Percentiles rank a stretch among this genome's conserved stretches.
These are phyloP conservation scores for Starmerella vitae DNA, from an alignment of 805 yeast genomes.

Conservation along the genomic window DNA sequence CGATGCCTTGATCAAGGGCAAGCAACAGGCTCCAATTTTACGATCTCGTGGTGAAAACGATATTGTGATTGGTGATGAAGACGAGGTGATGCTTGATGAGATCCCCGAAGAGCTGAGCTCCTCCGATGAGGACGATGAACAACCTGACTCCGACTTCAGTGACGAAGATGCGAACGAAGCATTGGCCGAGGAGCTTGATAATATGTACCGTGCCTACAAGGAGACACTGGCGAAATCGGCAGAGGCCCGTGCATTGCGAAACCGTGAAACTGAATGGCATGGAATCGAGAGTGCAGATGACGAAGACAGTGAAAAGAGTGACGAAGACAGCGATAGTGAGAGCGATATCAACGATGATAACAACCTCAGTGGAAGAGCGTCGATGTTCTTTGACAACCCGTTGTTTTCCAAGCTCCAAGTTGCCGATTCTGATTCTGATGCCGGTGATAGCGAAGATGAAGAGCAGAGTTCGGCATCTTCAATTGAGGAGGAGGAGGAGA, in stretches of 20 bases:
- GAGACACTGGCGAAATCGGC: conserved; percentile 33
- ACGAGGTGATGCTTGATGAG: conserved; percentile 29
- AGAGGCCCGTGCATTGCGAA: conserved; percentile 38
- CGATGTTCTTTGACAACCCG: conserved; percentile 30
- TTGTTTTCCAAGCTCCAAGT: conserved; percentile 24
- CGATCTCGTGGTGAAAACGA: conserved; percentile 10
- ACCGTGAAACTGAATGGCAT: conserved; percentile 34
- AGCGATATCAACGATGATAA: conserved; percentile 15
- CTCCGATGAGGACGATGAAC: conserved; percentile 26
- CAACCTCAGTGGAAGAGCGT: conserved; percentile 27
- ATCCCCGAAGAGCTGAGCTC: conserved; percentile 25
- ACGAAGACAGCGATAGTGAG: conserved; percentile 16
- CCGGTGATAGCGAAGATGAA: conserved; percentile 12
- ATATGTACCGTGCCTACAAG: conserved; percentile 64
- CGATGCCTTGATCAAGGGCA: conserved; percentile 62
- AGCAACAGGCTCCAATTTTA: conserved; percentile 31
- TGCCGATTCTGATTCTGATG: conserved; percentile 19
- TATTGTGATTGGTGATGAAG: conserved; percentile 22
- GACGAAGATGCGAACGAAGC: conserved; percentile 33
- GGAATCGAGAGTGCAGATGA: conserved; percentile 26
- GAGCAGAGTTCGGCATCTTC: background rate
- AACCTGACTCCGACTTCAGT: conserved; percentile 23
- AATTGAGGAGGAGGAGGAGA: conserved; percentile 6
- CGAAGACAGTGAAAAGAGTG: conserved; percentile 20
- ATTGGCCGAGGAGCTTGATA: conserved; percentile 69